These are phyloP conservation scores for Lophiotrema nucula DNA, from an alignment of 495 filamentous ascomycete species.

Conservation along the genomic window DNA sequence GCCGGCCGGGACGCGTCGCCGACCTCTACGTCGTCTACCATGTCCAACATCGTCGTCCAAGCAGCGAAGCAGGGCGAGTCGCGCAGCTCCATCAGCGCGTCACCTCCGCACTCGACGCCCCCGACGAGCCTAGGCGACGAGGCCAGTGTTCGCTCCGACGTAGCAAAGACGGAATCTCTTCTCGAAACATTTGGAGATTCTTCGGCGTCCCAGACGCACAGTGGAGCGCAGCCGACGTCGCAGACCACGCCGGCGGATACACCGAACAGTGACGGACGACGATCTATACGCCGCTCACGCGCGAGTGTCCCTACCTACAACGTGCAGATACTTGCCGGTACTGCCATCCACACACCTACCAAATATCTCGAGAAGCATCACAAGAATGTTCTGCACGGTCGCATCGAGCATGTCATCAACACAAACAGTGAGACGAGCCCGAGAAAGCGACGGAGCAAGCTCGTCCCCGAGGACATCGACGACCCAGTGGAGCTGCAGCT, in stretches of 20 bases:
- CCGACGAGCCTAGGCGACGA: conserved; percentile 38
- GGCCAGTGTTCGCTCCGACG: conserved; percentile 32
- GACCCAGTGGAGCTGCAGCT: conserved; percentile 25
- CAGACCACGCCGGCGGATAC: conserved; percentile 17
- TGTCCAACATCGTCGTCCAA: conserved; percentile 19
- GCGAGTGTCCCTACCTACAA: conserved; percentile 36
- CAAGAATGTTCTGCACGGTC: conserved; percentile 36
- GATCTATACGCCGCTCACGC: conserved; percentile 29
- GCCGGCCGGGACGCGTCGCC: conserved; percentile 25
- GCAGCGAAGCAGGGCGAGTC: conserved; percentile 6
- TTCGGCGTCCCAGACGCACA: neutral
- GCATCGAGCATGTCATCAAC: neutral
- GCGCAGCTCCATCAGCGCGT: conserved; percentile 27
- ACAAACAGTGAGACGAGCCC: neutral
- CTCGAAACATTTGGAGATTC: conserved; percentile 4
- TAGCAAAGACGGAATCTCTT: conserved; percentile 18
- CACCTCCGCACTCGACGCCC: conserved; percentile 35
- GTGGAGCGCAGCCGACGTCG: conserved; percentile 5
- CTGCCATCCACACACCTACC: conserved; percentile 33
- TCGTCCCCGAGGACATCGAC: neutral
- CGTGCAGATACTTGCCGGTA: conserved; percentile 37
- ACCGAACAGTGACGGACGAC: conserved; percentile 14
- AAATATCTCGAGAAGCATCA: conserved; percentile 30
- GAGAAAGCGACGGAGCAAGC: neutral
- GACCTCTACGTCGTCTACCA: conserved; percentile 22